Evolutionary conservation across 371 early-diverging fungal species (phyloP), one percentile per base, ranked within the genome.

Genomic region (Quaeritorhiza haematococci): DNA sequence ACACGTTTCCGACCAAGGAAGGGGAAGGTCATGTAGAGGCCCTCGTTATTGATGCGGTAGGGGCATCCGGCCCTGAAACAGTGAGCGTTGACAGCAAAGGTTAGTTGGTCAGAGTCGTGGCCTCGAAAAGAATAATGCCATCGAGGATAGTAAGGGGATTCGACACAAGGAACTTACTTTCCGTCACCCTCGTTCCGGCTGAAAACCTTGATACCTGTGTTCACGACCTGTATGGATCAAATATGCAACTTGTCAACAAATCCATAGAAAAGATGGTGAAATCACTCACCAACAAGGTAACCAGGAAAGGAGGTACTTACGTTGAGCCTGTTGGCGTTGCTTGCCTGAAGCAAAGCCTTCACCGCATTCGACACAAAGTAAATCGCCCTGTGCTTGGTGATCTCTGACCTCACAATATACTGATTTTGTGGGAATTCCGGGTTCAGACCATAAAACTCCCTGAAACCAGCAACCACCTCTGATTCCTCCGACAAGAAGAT

Each of bases 131-230:
- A n/a, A n/a, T n/a, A n/a, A n/a, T n/a, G n/a, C n/a, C n/a, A n/a
- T n/a, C n/a, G n/a, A n/a, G n/a, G n/a, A n/a, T n/a, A n/a, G n/a
- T n/a, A n/a, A n/a, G n/a, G n/a, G n/a, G n/a, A n/a, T n/a, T n/a
- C n/a, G n/a, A n/a, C n/a, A n/a, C 48, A 24, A 15, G 15, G 30
- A 15, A 24, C 55, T 15, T 56, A 44, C 54, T 27, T 8, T 58
- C n/a, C n/a, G 58, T 15, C 21, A 35, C 19, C 42, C 23, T 21
- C 33, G 23, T 64, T 87, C 55, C 90, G 84, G 26, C 84, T 82
- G 67, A 96, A 93, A 1, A 87, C 66, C 49, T 84, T 78, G 46
- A 95, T 87, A 33, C 96, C 95, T 0, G 94, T 89, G 73, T 95
- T 92, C 49, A 95, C 91, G 3, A 87, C 74, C 68, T 79, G 54